Conservation (phyloP, 2,329 filamentous ascomycete genomes). For the Capronia americana region DNA sequence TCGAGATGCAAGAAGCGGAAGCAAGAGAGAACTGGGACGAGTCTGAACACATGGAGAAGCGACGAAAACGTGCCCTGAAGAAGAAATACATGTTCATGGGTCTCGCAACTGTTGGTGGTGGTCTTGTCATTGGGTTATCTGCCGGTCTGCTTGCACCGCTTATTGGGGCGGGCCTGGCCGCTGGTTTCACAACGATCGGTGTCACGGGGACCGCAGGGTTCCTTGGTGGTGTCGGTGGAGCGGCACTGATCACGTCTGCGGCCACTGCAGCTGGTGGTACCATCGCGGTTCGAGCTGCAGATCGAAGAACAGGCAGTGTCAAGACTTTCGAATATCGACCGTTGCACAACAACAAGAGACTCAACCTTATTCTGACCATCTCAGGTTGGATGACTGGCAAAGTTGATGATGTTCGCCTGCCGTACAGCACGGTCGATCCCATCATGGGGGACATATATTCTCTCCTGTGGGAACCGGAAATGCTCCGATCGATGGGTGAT, state of each 20-base stretch:
- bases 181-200: constrained; percentile 93
- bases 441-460: constrained; percentile 99
- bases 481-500: constrained; percentile 96
- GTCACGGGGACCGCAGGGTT: constrained; percentile 88
- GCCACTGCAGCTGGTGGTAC: constrained; percentile 85
- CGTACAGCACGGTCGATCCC: constrained; percentile 94
- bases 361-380: constrained; percentile 93
- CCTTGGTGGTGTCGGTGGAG: constrained; percentile 87
- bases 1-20: constrained; percentile 96
- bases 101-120: constrained; percentile 91
- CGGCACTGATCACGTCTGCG: constrained; percentile 89
- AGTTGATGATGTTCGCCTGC: constrained; percentile 91
- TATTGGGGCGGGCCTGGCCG: constrained; percentile 90
- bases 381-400: constrained; percentile 99
- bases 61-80: constrained; percentile 81
- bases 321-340: constrained; percentile 97
- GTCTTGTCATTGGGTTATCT: constrained; percentile 91
- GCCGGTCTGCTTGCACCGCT: constrained; percentile 90
- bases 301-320: constrained; percentile 86
- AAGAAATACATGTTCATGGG: constrained; percentile 94
- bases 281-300: constrained; percentile 84
- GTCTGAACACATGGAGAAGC: constrained; percentile 86
- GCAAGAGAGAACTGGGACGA: constrained; percentile 98
- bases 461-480: constrained; percentile 95
- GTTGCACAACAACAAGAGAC: constrained; percentile 95